Evolutionary conservation across 78 protist genomes (phyloP).

Genomic region (Speleostelium caveatum): DNA sequence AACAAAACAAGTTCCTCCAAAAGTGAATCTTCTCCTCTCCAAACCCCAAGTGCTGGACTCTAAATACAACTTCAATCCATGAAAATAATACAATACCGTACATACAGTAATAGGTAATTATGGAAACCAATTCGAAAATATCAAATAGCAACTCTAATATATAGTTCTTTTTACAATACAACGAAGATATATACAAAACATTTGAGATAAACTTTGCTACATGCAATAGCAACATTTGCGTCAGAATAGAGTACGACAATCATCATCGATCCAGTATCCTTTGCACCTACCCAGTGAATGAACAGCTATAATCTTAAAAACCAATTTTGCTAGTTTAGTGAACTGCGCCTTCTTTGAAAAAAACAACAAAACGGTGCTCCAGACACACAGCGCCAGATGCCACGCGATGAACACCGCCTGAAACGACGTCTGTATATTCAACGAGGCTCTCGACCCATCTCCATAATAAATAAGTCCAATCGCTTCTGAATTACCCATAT

Average conservation of each 20-base stretch:
- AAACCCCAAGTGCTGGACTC: slow-evolving; percentile 52
- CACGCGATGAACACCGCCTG: slow-evolving; percentile 11
- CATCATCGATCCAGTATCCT: not conserved
- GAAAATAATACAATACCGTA: slow-evolving; percentile 59
- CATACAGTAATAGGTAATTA: slow-evolving; percentile 70
- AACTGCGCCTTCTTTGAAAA: not conserved
- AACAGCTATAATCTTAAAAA: slow-evolving; percentile 19
- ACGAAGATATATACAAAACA: slow-evolving; percentile 20
- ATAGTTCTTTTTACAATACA: not conserved
- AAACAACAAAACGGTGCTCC: not conserved
- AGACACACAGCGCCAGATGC: slow-evolving; percentile 19
- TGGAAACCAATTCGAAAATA: slow-evolving; percentile 23
- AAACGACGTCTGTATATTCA: slow-evolving; percentile 11
- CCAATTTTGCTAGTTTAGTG: slow-evolving; percentile 18
- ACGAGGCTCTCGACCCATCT: slow-evolving; percentile 34
- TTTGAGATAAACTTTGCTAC: slow-evolving; percentile 63
- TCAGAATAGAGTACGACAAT: too few species aligned
- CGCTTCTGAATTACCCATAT: slow-evolving; percentile 3
- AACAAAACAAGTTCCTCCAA: slow-evolving; percentile 54
- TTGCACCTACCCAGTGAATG: slow-evolving; percentile 45
- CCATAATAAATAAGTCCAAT: slow-evolving; percentile 68
- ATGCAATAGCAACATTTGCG: not conserved
- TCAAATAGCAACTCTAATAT: slow-evolving; percentile 18
- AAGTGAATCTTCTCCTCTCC: slow-evolving; percentile 42
- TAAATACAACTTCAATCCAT: slow-evolving; percentile 63